phyloP scores from a whole-genome alignment of 176 grass and related monocot species.

The Triticum monococcum region DNA sequence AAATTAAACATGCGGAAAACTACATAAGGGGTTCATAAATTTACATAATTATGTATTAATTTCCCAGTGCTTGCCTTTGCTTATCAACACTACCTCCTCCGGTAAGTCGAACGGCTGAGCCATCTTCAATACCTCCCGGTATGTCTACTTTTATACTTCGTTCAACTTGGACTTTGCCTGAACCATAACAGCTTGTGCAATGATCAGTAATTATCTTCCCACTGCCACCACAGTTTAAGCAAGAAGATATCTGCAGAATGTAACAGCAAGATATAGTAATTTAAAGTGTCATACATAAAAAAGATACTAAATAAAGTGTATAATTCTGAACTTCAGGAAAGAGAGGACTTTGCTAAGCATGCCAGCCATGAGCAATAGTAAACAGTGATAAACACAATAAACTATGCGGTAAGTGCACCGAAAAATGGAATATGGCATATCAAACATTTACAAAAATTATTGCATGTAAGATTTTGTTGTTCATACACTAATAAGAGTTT shows the following conservation, averaged over 20 bases:
- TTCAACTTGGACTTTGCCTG: constrained; percentile 60
- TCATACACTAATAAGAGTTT: not conserved
- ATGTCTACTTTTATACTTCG: constrained; percentile 59
- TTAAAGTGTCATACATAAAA: not conserved
- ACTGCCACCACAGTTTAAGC: constrained; percentile 72
- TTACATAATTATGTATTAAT: not conserved
- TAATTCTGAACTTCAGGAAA: constrained; percentile 7
- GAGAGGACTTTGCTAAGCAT: not conserved
- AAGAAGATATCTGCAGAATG: constrained; percentile 77
- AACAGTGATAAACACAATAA: not conserved
- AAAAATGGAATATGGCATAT: not conserved
- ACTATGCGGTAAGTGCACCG: constrained; percentile 17
- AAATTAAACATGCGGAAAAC: constrained; percentile 20
- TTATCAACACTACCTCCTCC: constrained; percentile 76
- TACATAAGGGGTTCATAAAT: not conserved
- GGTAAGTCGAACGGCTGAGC: constrained; percentile 63
- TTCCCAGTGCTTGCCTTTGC: constrained; percentile 50
- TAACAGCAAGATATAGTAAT: not conserved
- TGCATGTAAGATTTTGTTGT: not conserved
- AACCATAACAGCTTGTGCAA: constrained; percentile 66
- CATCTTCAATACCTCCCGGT: constrained; percentile 81
- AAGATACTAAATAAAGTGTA: constrained; percentile 10
- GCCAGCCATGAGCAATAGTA: not conserved
- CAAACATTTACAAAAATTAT: not conserved
- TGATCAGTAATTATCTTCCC: constrained; percentile 78